These are phyloP conservation scores for Trametes sp. DNA, from an alignment of 1,284 basidiomycete species.

Conservation along the genomic window DNA sequence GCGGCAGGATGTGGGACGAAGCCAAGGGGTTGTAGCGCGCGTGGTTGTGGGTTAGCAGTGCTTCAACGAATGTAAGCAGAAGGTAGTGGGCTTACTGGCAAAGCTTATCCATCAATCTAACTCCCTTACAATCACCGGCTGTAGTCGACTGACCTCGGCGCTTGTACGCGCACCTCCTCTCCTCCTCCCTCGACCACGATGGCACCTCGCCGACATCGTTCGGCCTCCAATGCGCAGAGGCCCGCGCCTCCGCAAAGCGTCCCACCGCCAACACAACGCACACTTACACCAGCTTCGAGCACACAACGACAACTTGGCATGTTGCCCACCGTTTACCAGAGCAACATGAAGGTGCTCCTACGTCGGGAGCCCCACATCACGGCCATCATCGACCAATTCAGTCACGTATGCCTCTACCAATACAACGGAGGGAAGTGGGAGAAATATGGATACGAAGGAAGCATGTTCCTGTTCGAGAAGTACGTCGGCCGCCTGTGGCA, in stretches of 20 bases:
- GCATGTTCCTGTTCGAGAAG: constrained; percentile 90
- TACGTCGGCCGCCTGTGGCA: constrained; percentile 43
- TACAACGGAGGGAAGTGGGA: constrained; percentile 78
- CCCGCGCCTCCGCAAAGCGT: constrained; percentile 22
- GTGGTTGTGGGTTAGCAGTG: background rate
- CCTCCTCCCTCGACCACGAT: constrained; percentile 27
- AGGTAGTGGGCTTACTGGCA: background rate
- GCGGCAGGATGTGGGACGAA: constrained; percentile 8
- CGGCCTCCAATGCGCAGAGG: constrained; percentile 35
- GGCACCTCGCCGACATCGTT: constrained; percentile 40
- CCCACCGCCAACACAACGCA: constrained; percentile 31
- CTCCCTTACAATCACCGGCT: background rate
- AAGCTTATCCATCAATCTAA: background rate
- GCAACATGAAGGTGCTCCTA: constrained; percentile 86
- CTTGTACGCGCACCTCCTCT: background rate
- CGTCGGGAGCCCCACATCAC: constrained; percentile 83
- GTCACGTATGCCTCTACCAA: constrained; percentile 83
- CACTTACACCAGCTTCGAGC: constrained; percentile 33
- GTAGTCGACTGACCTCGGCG: background rate
- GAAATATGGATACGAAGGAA: constrained; percentile 87
- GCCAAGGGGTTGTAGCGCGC: constrained; percentile 14
- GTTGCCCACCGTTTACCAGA: constrained; percentile 54
- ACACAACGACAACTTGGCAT: constrained; percentile 37
- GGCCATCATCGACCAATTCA: constrained; percentile 85
- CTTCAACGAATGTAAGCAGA: background rate